phyloP scores from a whole-genome alignment of 441 rosid genomes.

The Croton laevigatus region DNA sequence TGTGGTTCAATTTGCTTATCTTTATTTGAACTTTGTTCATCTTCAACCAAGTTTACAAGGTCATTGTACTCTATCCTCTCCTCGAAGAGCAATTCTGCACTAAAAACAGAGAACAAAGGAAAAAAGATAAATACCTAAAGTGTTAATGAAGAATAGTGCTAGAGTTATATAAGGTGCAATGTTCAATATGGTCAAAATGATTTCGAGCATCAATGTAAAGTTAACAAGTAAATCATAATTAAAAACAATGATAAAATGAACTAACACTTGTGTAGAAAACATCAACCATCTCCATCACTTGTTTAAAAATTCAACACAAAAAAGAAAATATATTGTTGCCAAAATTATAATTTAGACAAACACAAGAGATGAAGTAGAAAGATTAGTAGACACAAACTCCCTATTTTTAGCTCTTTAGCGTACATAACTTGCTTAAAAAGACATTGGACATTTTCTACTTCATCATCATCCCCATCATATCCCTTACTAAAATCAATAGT shows the following conservation, averaged over 20 bases:
- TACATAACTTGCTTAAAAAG: too few species aligned
- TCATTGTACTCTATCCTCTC: constrained; percentile 88
- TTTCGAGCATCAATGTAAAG: not conserved
- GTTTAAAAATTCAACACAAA: not conserved
- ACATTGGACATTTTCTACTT: too few species aligned
- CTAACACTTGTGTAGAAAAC: not conserved
- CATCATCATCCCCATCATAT: too few species aligned
- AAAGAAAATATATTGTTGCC: too few species aligned
- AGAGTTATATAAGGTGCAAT: not conserved
- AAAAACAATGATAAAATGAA: not conserved
- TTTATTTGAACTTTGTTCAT: constrained; percentile 29
- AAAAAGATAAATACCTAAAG: constrained; percentile 1
- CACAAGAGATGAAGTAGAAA: too few species aligned
- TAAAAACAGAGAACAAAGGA: constrained; percentile 37
- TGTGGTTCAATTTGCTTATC: constrained; percentile 29
- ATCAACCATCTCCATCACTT: not conserved
- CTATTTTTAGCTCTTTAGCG: too few species aligned
- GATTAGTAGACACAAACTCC: too few species aligned
- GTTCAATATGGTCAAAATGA: not conserved
- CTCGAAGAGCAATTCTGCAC: constrained; percentile 75
- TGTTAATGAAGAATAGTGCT: not conserved
- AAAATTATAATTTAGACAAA: too few species aligned
- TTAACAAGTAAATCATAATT: not conserved
- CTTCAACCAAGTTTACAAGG: constrained; percentile 52
- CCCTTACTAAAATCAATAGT: too few species aligned